Evolutionary conservation across 73 alveolate species (phyloP).

Genomic region (Paramecium caudatum): DNA sequence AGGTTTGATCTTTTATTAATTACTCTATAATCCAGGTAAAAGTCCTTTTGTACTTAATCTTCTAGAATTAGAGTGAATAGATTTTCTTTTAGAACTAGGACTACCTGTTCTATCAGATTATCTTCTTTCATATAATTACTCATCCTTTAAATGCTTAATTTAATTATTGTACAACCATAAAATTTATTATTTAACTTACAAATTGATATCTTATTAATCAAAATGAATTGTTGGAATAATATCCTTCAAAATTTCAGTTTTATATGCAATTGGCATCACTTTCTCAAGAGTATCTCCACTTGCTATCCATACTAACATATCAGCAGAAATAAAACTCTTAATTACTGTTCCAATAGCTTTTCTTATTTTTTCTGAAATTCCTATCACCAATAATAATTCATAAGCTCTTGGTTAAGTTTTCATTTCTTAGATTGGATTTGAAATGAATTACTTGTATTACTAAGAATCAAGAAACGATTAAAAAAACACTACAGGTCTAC

Average conservation of each 20-base stretch:
- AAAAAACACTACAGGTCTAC: constrained; percentile 25
- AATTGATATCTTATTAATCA: neutral
- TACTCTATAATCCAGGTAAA: neutral
- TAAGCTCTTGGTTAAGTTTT: neutral
- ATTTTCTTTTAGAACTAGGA: constrained; percentile 19
- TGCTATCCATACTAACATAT: constrained; percentile 5
- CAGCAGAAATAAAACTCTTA: constrained; percentile 10
- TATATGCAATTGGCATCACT: constrained; percentile 28
- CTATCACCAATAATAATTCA: neutral
- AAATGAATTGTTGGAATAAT: neutral
- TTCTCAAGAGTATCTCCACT: constrained; percentile 50
- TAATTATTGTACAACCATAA: constrained; percentile 1
- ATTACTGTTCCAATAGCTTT: neutral
- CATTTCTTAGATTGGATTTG: neutral
- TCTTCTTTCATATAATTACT: neutral
- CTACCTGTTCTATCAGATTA: constrained; percentile 14
- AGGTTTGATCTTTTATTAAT: constrained; percentile 13
- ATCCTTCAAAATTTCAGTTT: constrained; percentile 25
- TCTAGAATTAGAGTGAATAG: constrained; percentile 6
- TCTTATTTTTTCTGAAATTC: constrained; percentile 32
- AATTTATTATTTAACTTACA: neutral
- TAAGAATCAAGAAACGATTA: constrained; percentile 13
- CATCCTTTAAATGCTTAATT: constrained; percentile 5
- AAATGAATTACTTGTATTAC: neutral
- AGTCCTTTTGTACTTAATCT: constrained; percentile 33